Percentiles rank a stretch among this genome's conserved stretches.
These are phyloP conservation scores for Mortierella sp. DNA, from an alignment of 371 early-diverging fungal species.

Conservation along the genomic window DNA sequence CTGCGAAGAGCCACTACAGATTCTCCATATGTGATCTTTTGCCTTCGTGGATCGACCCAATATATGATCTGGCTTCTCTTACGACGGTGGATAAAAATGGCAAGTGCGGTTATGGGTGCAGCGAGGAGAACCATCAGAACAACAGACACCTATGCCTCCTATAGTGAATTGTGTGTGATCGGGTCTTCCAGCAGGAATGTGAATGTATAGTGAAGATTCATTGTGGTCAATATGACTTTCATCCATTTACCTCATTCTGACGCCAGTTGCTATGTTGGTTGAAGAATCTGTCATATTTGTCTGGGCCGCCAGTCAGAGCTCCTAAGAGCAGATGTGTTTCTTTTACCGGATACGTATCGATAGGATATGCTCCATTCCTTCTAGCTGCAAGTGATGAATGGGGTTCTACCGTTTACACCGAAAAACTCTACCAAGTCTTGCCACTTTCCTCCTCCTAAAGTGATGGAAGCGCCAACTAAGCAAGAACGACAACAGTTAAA, in stretches of 20 bases:
- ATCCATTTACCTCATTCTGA: conserved; percentile 59
- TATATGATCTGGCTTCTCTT: conserved; percentile 7
- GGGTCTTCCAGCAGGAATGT: conserved; percentile 21
- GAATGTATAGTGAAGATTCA: conserved; percentile 64
- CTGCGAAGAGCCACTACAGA: neutral
- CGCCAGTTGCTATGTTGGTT: conserved; percentile 63
- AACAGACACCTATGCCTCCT: conserved; percentile 10
- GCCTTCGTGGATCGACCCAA: conserved; percentile 2
- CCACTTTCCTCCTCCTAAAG: conserved; percentile 24
- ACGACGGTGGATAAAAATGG: conserved; percentile 1
- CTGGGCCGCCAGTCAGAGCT: conserved; percentile 71
- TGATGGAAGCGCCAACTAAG: neutral
- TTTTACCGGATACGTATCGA: conserved; percentile 58
- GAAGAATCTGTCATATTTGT: conserved; percentile 62
- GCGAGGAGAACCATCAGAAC: neutral
- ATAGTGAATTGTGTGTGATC: neutral
- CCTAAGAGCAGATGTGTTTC: conserved; percentile 62
- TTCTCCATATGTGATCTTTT: neutral
- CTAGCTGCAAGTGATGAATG: conserved; percentile 72
- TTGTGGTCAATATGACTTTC: conserved; percentile 60
- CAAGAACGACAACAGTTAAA: too few relatives aligned
- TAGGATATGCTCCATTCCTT: conserved; percentile 61
- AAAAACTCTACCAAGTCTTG: conserved; percentile 45
- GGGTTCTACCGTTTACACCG: conserved; percentile 62
- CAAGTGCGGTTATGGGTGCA: neutral